These are phyloP conservation scores for Fusarium duplospermum DNA, from an alignment of 2,329 filamentous ascomycete genomes.

Conservation along the genomic window DNA sequence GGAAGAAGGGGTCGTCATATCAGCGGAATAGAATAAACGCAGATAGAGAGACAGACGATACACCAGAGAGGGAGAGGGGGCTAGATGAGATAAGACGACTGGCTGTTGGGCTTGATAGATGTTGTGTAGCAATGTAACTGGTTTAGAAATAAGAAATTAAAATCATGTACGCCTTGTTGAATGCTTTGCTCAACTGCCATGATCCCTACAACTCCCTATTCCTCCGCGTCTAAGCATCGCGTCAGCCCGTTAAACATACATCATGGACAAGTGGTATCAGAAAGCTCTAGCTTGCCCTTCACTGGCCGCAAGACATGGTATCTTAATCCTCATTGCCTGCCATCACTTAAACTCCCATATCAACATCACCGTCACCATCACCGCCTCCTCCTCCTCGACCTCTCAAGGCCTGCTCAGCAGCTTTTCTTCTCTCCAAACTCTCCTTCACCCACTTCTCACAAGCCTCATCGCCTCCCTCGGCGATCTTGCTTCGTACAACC, in stretches of 20 bases:
- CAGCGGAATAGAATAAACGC: not conserved
- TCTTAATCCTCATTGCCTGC: constrained; percentile 17
- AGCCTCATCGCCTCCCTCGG: constrained; percentile 69
- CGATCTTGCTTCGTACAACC: constrained; percentile 80
- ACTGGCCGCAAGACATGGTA: constrained; percentile 13
- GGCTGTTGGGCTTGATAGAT: constrained; percentile 15
- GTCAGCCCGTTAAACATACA: not conserved
- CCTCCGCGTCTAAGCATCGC: not conserved
- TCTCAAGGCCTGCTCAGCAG: constrained; percentile 50
- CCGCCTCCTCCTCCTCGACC: constrained; percentile 50
- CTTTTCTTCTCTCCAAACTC: constrained; percentile 67
- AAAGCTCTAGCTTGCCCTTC: constrained; percentile 1
- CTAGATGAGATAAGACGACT: constrained; percentile 1
- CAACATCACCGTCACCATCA: constrained; percentile 52
- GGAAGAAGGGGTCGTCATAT: not conserved
- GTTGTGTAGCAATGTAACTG: constrained; percentile 25
- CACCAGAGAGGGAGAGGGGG: not conserved
- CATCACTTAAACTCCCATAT: constrained; percentile 51
- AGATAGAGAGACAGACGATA: not conserved
- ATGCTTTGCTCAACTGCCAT: not conserved
- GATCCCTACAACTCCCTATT: not conserved
- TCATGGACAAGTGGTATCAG: constrained; percentile 18
- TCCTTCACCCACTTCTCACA: constrained; percentile 82
- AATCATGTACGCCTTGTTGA: not conserved
- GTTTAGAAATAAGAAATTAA: constrained; percentile 17